These are phyloP conservation scores for Cyclospora cayetanensis DNA, from an alignment of 169 alveolate species.

Conservation along the genomic window DNA sequence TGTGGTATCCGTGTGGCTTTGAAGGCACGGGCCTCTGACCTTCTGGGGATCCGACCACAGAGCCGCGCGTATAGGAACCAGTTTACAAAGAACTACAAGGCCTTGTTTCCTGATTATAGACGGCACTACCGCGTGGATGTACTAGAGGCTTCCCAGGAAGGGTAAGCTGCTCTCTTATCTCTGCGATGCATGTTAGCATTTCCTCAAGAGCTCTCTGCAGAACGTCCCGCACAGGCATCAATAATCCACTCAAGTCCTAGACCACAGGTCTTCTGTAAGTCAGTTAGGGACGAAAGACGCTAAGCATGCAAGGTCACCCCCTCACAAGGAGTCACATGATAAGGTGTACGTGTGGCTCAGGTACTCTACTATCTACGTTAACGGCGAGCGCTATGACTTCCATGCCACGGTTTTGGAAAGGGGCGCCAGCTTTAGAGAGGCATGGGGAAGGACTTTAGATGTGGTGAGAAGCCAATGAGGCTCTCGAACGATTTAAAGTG, in stretches of 20 bases:
- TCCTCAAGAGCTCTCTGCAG: too few relatives aligned
- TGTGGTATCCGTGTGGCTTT: neutral
- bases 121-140: conserved; percentile 70
- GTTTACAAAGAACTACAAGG: conserved; percentile 66
- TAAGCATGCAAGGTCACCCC: too few relatives aligned
- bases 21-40: conserved; percentile 50
- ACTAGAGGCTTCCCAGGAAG: conserved; percentile 71
- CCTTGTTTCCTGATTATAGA: conserved; percentile 57
- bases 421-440: conserved; percentile 43
- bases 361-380: conserved; percentile 62
- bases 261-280: too few relatives aligned
- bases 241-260: too few relatives aligned
- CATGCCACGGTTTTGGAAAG: conserved; percentile 65
- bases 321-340: too few relatives aligned
- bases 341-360: neutral
- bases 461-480: conserved; percentile 24
- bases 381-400: conserved; percentile 72
- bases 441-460: conserved; percentile 31
- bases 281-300: too few relatives aligned
- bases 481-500: too few relatives aligned
- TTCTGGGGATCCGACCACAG: conserved; percentile 43
- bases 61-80: conserved; percentile 57
- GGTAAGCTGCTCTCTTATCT: neutral
- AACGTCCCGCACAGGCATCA: too few relatives aligned
- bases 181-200: neutral